These are phyloP conservation scores for Beauveria brongniartii DNA, from an alignment of 2,329 filamentous ascomycete species.

Conservation along the genomic window DNA sequence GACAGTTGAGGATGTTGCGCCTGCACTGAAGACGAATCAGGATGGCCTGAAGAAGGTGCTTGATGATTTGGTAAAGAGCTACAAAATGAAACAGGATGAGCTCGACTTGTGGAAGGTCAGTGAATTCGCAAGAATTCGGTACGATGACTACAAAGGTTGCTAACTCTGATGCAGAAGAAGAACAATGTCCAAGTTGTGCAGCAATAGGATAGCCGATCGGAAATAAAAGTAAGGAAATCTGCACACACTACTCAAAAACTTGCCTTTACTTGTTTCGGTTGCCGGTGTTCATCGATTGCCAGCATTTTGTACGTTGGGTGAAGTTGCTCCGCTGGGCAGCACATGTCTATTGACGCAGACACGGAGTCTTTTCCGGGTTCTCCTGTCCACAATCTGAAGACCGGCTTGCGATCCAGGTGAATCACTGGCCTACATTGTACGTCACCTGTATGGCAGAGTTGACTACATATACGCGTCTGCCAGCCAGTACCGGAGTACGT, in stretches of 20 bases:
- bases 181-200: constrained; percentile 84
- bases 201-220: constrained; percentile 40
- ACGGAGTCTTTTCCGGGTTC: not conserved
- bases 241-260: not conserved
- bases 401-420: not conserved
- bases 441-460: not conserved
- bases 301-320: too few species aligned
- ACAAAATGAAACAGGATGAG: constrained; percentile 89
- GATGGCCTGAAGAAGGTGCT: constrained; percentile 91
- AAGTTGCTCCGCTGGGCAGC: not conserved
- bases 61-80: constrained; percentile 92
- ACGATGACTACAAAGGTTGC: not conserved
- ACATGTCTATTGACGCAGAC: not conserved
- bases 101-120: constrained; percentile 95
- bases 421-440: not conserved
- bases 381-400: too few species aligned
- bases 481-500: not conserved
- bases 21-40: constrained; percentile 84
- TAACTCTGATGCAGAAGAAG: constrained; percentile 57
- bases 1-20: constrained; percentile 86
- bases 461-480: not conserved
- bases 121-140: not conserved
- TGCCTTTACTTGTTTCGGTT: not conserved
- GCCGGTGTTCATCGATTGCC: too few species aligned
- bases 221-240: constrained; percentile 18